Conservation (phyloP, 2,329 filamentous ascomycete genomes). For the Xylariaceae sp. region DNA sequence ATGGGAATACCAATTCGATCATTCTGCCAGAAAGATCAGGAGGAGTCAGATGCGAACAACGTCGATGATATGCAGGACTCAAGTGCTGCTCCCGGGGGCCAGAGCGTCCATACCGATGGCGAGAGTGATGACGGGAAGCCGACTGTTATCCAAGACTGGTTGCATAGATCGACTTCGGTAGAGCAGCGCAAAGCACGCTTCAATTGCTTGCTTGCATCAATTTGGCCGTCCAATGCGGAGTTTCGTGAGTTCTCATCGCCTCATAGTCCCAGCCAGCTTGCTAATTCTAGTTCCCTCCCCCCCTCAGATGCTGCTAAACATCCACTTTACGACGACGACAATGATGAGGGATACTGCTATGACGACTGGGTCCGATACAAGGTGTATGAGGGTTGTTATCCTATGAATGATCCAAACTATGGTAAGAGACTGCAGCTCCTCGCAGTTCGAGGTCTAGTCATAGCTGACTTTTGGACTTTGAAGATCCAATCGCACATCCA, state of each 20-base stretch:
- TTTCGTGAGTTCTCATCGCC: conserved; percentile 9
- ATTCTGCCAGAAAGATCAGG: neutral
- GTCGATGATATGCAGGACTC: neutral
- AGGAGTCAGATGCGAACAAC: neutral
- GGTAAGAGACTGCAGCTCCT: neutral
- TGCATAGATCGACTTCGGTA: neutral
- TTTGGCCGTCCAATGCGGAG: conserved; percentile 9
- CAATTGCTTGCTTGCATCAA: conserved; percentile 1
- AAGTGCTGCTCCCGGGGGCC: neutral
- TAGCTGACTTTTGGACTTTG: neutral
- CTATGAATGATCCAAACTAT: conserved; percentile 11
- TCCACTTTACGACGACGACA: conserved; percentile 7
- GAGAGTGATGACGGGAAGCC: neutral
- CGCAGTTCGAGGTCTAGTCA: neutral
- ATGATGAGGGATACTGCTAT: conserved; percentile 7
- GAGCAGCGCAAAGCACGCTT: conserved; percentile 7
- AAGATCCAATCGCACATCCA: conserved; percentile 3
- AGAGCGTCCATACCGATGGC: neutral
- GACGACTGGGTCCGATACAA: conserved; percentile 2
- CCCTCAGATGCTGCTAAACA: conserved; percentile 3
- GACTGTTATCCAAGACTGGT: conserved; percentile 4
- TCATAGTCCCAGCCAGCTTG: neutral
- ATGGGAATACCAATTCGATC: neutral
- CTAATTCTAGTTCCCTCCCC: neutral
- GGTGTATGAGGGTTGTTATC: conserved; percentile 8